phyloP scores from a whole-genome alignment of 495 filamentous ascomycete species.

The Chaetomium tenue region DNA sequence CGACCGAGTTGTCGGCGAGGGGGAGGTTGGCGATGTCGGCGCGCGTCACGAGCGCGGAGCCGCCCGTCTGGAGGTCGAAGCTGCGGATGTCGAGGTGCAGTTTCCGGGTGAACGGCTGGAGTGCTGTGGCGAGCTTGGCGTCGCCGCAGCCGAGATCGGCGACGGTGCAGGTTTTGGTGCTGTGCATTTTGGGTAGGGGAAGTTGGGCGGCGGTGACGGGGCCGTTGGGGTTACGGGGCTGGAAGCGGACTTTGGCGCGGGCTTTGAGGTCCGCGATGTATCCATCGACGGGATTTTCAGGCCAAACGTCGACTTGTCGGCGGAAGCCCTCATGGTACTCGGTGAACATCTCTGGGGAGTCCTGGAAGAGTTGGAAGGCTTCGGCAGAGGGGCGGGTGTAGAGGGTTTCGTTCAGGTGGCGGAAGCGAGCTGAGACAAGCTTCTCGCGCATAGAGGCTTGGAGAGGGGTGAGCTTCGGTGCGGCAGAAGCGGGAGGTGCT shows the following conservation, averaged over 20 bases:
- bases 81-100: constrained; percentile 42
- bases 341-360: constrained; percentile 82
- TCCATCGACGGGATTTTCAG: constrained; percentile 85
- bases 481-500: constrained; percentile 32
- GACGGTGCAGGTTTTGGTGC: constrained; percentile 64
- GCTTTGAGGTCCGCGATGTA: constrained; percentile 68
- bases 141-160: constrained; percentile 66
- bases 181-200: constrained; percentile 40
- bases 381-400: constrained; percentile 85
- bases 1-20: constrained; percentile 64
- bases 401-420: constrained; percentile 92
- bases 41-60: constrained; percentile 68
- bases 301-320: constrained; percentile 90
- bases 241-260: constrained; percentile 44
- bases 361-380: constrained; percentile 71
- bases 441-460: constrained; percentile 93
- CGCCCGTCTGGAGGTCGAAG: constrained; percentile 57
- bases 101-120: constrained; percentile 56
- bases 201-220: constrained; percentile 23
- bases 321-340: constrained; percentile 96
- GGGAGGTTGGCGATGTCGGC: constrained; percentile 87
- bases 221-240: constrained; percentile 37
- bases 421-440: constrained; percentile 89
- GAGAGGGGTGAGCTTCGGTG: constrained; percentile 73
- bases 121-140: constrained; percentile 64